Evolutionary conservation across 441 rosid genomes (phyloP), one percentile per base, ranked within the genome.

Genomic region (Gossypium laxum): DNA sequence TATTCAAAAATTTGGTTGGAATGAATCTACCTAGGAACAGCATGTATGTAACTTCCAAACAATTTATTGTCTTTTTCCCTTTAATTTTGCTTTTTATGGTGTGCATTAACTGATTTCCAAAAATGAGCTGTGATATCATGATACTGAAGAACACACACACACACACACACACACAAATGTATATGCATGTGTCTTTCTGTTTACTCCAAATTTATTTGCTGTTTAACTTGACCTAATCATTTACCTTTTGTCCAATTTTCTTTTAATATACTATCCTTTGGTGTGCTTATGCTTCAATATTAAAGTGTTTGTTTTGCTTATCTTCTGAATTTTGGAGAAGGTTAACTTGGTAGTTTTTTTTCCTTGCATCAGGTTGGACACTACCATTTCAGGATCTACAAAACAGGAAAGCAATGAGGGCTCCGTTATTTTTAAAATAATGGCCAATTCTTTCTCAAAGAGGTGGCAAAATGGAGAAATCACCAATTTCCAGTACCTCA

Each of bases 401-500:
- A 96, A 90, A 79, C 97, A 90, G 76, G 99, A 96, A 81, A 91
- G 85, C 76, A 88, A 78, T 43, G 99, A 96, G 78, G 98, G 98
- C 45, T 80, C 96, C 71, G 97, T 98, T 57, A 87, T 96, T 66
- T 96, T 96, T 76, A 96, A 87, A 85, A 52, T 85, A 75, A 84
- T 83, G 90, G 98, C 98, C 45, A 96, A 91, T 78, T 96, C 99
- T 61, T 96, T 96, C 81, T 93, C 99, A 7, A 96, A 88, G 84
- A 88, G 99, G 78, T 96, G 99, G 99, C 98, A 93, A 80, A 96
- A 87, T 80, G 99, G 99, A 79, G 99, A 96, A 84, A 96, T 93
- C 63, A 96, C 97, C 89, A 96, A 96, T 82, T 96, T 96, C 77
- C 98, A 96, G 76, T 96, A 96, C 87, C 92, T 96, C 70, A 93